Evolutionary conservation across 2,329 filamentous ascomycete genomes (phyloP), one percentile per base, ranked within the genome.

Genomic region (Neodidymelliopsis sp.): DNA sequence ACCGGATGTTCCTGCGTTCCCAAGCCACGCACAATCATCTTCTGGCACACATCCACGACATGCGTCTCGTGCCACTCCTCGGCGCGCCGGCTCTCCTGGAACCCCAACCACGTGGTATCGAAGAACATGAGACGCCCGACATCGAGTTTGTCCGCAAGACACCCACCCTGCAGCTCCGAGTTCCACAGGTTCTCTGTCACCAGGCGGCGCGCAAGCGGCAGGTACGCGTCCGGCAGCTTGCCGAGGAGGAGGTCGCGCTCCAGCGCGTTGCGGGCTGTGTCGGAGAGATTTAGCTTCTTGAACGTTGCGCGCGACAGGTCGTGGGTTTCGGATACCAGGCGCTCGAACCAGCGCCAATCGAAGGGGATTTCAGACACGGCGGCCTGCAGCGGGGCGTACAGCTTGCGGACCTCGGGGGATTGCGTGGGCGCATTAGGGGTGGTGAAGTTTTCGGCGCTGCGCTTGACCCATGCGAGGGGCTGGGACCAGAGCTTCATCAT

Each of bases 41-140:
- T 85, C 65, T 80, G 78, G 25, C 84, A 71, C 20, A 83, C 77
- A 63, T 85, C 84, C 7, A 80, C 76, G 18, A 87, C 78, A 63
- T 85, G 79, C 22, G 77, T 75, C n/a, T 80, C 78, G 53, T 82
- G 82, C 70, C 87, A 90, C 8, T 80, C 72, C 56, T 84, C 82
- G 4, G 80, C 82, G 13, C 75, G 74, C 11, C 73, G 72, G 50
- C 86, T 83, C 42, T 86, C 81, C 8, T 81, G 79, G 11, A 90
- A 76, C 4, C 88, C 87, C 9, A 94, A 77, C 67, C 89, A 82
- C 37, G 79, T 79, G 45, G 86, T 90, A 66, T 94, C 84, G 37
- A 84, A 83, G 71, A 91, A 88, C 73, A 89, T 89, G 37, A 96
- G 78, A 52, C 81, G 81, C 8, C 86, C 82, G 20, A 84, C 80